Percentiles rank a stretch among this genome's conserved stretches.
Conservation (phyloP, 2,329 filamentous ascomycete genomes). For the Didymella keratinophila region DNA sequence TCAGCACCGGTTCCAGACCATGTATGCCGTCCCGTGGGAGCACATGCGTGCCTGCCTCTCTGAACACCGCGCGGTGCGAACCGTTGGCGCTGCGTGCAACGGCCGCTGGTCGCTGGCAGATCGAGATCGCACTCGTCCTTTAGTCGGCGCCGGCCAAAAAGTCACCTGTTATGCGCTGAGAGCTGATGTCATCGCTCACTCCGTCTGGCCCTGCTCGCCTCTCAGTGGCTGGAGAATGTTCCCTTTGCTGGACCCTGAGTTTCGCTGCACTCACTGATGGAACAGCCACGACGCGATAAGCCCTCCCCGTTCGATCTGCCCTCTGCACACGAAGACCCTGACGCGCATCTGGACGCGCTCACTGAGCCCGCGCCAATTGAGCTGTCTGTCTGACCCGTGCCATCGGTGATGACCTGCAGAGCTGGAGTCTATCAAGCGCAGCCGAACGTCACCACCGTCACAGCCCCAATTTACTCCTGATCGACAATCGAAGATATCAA, state of each 20-base stretch:
- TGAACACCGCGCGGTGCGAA: background rate
- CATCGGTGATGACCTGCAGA: background rate
- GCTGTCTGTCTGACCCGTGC: background rate
- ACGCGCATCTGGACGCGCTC: background rate
- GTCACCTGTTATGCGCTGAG: background rate
- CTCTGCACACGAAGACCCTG: background rate
- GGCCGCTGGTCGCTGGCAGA: background rate
- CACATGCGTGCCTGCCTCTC: background rate
- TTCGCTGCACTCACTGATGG: background rate
- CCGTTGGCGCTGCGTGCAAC: background rate
- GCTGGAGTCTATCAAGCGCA: background rate
- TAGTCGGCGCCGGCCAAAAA: background rate
- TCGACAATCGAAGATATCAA: constrained; percentile 14
- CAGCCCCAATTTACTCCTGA: constrained; percentile 1
- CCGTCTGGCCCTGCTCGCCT: background rate
- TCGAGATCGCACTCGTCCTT: background rate
- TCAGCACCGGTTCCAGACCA: background rate
- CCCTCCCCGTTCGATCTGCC: constrained; percentile 10
- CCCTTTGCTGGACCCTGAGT: constrained; percentile 11
- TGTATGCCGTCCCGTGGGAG: background rate
- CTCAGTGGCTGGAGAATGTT: background rate
- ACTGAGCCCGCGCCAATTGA: background rate
- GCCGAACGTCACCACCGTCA: constrained; percentile 1
- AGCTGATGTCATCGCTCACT: background rate
- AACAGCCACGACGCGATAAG: constrained; percentile 4